Evolutionary conservation across 1,284 basidiomycete genomes (phyloP), one percentile per base, ranked within the genome.

Genomic region (Tilletiaria anomala): DNA sequence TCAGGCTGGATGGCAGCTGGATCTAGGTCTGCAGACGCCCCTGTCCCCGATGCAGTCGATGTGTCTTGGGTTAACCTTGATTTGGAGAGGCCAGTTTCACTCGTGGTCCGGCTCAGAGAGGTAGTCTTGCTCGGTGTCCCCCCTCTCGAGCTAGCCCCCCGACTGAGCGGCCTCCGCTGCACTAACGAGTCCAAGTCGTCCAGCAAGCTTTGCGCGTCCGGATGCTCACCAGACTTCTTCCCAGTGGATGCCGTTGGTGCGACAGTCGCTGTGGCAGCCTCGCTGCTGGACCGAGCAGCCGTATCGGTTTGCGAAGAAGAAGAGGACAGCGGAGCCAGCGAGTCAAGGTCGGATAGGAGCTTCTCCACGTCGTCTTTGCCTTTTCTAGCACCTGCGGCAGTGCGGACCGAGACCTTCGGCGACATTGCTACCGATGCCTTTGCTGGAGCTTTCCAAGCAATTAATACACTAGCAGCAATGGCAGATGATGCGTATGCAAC

Each of bases 171-270:
- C 26, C 15, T 15, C 20, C 26, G 26, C 44, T 66, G 60, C 16
- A 66, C 61, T n/a, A 66, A 36, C 17, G 53, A 55, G 39, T 66
- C 63, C 3, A 66, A 39, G 26, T 66, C 63, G 35, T 66, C 61
- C 2, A 66, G 51, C 42, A 66, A 36, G 37, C 56, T 58, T 48
- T 66, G 63, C 4, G 60, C 60, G 39, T 65, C 62, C 4, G 54
- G 42, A 23, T 42, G 36, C n/a, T 42, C 48, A 14, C 12, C 35
- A n/a, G n/a, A n/a, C n/a, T n/a, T n/a, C n/a, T n/a, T n/a, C n/a
- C n/a, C n/a, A n/a, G n/a, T n/a, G n/a, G n/a, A n/a, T 18, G 39
- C 35, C 14, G 31, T 40, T 45, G 37, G 20, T 18, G 20, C 37
- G 4, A 16, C 6, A 19, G 47, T 46, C 26, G 49, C 43, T 6